Percentiles rank a stretch among this genome's conserved stretches.
phyloP scores from a whole-genome alignment of 2,329 filamentous ascomycete species.

The Pestalotiopsis fici region DNA sequence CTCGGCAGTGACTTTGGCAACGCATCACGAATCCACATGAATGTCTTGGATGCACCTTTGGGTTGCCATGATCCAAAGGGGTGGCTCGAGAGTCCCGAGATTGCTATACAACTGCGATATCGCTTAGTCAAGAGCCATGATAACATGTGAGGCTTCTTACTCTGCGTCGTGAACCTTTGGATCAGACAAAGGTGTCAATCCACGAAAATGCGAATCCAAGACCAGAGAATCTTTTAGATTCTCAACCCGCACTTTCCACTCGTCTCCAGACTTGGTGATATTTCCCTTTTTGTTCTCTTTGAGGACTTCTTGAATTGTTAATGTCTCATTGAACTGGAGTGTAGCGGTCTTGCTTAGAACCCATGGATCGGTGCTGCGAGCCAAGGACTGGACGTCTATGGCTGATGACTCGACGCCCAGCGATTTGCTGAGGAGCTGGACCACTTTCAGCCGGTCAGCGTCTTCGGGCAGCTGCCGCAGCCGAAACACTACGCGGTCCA shows the following conservation, averaged over 20 bases:
- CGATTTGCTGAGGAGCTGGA: not conserved
- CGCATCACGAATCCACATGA: conserved; percentile 28
- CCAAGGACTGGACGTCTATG: not conserved
- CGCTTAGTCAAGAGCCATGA: not conserved
- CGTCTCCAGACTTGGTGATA: not conserved
- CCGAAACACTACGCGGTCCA: not conserved
- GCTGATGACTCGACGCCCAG: not conserved
- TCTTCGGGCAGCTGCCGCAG: not conserved
- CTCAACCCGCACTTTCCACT: not conserved
- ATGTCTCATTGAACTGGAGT: not conserved
- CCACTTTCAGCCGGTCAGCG: not conserved
- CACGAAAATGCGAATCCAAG: conserved; percentile 22
- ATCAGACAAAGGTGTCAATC: conserved; percentile 21
- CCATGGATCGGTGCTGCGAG: not conserved
- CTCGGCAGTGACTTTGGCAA: conserved; percentile 18
- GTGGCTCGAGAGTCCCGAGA: conserved; percentile 23
- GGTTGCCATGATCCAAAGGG: conserved; percentile 25
- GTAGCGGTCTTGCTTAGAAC: not conserved
- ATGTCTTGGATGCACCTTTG: conserved; percentile 17
- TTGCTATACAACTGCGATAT: conserved; percentile 19
- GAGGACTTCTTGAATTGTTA: not conserved
- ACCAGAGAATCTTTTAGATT: conserved; percentile 8
- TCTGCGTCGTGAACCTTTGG: conserved; percentile 15
- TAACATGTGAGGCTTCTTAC: conserved; percentile 12
- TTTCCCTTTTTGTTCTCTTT: not conserved